A percentile compares a stretch with the other conserved stretches of the same genome.
These are phyloP conservation scores for Sporothrix sp. DNA, from an alignment of 2,329 filamentous ascomycete species.

Conservation along the genomic window DNA sequence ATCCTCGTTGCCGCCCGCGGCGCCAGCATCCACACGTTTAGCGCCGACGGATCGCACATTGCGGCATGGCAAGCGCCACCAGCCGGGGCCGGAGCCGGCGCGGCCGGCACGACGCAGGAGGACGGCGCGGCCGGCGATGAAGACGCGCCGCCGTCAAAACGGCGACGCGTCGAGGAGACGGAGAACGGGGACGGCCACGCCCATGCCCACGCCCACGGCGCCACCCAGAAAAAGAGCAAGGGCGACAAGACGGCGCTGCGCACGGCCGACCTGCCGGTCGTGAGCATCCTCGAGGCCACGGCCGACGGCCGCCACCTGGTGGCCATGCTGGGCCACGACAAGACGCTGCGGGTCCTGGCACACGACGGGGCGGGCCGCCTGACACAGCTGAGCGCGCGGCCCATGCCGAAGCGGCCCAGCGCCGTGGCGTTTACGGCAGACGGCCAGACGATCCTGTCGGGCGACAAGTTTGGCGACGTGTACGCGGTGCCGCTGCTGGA, in stretches of 20 bases:
- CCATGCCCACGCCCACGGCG: not conserved
- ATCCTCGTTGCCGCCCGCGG: conserved; percentile 67
- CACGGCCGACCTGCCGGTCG: conserved; percentile 46
- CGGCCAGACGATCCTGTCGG: conserved; percentile 63
- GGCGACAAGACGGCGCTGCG: conserved; percentile 24
- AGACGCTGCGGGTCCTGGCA: conserved; percentile 74
- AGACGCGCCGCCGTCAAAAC: conserved; percentile 9
- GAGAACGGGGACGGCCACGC: not conserved
- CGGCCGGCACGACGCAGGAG: not conserved
- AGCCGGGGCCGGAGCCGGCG: conserved; percentile 18
- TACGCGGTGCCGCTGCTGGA: conserved; percentile 70
- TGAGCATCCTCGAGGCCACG: conserved; percentile 59
- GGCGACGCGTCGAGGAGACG: conserved; percentile 6
- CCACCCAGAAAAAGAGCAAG: not conserved
- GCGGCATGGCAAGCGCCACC: conserved; percentile 51
- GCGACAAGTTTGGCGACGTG: conserved; percentile 95
- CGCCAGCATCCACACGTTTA: conserved; percentile 59
- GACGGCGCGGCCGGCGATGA: not conserved
- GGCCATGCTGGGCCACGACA: conserved; percentile 82
- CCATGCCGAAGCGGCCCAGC: conserved; percentile 84
- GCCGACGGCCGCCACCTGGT: conserved; percentile 58
- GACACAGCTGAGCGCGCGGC: conserved; percentile 58
- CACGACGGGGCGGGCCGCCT: conserved; percentile 53
- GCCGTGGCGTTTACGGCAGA: conserved; percentile 62
- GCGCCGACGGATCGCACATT: conserved; percentile 45